A percentile compares a stretch with the other conserved stretches of the same genome.
Conservation (phyloP, 805 yeast species). For the Wickerhamiella galacta region DNA sequence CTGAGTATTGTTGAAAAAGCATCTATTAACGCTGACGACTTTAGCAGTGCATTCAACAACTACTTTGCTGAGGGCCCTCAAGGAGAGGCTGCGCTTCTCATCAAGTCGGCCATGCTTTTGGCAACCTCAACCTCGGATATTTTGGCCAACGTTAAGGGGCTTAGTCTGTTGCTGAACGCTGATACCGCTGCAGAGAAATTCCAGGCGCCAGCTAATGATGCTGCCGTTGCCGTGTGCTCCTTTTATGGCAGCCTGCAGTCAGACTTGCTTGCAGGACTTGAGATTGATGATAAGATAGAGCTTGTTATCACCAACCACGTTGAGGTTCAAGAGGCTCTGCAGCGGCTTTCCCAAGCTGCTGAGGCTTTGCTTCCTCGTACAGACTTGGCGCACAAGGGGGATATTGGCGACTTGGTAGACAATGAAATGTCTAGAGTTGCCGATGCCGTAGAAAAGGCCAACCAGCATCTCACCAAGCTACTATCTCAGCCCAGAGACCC, state of each 20-base stretch:
- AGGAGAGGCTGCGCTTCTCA: slow-evolving; percentile 39
- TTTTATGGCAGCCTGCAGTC: slow-evolving; percentile 47
- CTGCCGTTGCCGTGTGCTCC: slow-evolving; percentile 43
- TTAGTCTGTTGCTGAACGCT: slow-evolving; percentile 34
- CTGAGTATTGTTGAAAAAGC: slow-evolving; percentile 55
- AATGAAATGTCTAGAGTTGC: slow-evolving; percentile 61
- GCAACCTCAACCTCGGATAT: slow-evolving; percentile 46
- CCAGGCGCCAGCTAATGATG: slow-evolving; percentile 40
- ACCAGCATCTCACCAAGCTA: slow-evolving; percentile 38
- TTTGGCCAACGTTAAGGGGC: slow-evolving; percentile 52
- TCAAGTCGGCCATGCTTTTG: slow-evolving; percentile 45
- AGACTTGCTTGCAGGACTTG: slow-evolving; percentile 30
- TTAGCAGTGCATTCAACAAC: slow-evolving; percentile 59
- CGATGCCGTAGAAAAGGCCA: slow-evolving; percentile 47
- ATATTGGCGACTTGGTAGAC: slow-evolving; percentile 56
- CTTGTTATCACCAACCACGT: slow-evolving; percentile 60
- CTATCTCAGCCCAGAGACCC: slow-evolving; percentile 35
- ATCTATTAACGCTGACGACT: slow-evolving; percentile 56
- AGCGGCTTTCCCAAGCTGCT: slow-evolving; percentile 35
- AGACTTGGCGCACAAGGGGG: slow-evolving; percentile 21
- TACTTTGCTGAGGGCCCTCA: slow-evolving; percentile 64
- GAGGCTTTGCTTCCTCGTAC: slow-evolving; percentile 38
- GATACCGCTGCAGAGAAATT: slow-evolving; percentile 45
- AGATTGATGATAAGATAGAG: slow-evolving; percentile 49
- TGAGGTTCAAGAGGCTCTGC: slow-evolving; percentile 55